A percentile compares a stretch with the other conserved stretches of the same genome.
phyloP scores from a whole-genome alignment of 2,329 filamentous ascomycete genomes.

The Fusarium irregulare region DNA sequence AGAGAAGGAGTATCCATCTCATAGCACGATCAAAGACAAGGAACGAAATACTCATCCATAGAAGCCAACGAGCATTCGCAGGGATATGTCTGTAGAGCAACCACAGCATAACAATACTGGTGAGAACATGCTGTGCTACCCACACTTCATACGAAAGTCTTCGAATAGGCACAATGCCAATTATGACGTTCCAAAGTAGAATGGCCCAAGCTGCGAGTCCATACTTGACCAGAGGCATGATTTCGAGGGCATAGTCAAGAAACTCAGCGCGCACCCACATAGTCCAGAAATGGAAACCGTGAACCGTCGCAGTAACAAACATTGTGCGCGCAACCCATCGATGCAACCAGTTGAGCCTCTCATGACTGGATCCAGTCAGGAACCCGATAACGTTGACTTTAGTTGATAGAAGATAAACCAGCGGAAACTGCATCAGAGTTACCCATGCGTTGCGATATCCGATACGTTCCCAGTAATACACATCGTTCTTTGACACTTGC shows the following conservation, averaged over 20 bases:
- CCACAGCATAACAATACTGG: constrained; percentile 71
- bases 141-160: constrained; percentile 77
- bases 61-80: constrained; percentile 65
- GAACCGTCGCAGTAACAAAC: constrained; percentile 74
- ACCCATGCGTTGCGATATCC: constrained; percentile 77
- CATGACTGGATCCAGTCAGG: constrained; percentile 72
- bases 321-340: constrained; percentile 78
- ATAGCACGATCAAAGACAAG: constrained; percentile 71
- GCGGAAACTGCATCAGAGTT: constrained; percentile 70
- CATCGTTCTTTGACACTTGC: constrained; percentile 61
- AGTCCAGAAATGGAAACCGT: constrained; percentile 76
- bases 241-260: constrained; percentile 66
- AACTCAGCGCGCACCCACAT: constrained; percentile 72
- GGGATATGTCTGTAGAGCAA: constrained; percentile 74
- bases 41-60: constrained; percentile 74
- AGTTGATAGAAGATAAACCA: constrained; percentile 71
- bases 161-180: constrained; percentile 71
- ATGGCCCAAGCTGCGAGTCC: constrained; percentile 75
- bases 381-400: constrained; percentile 70
- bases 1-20: constrained; percentile 60
- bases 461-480: constrained; percentile 71
- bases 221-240: constrained; percentile 74
- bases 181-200: constrained; percentile 73
- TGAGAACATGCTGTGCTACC: constrained; percentile 73
- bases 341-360: constrained; percentile 79